phyloP scores from a whole-genome alignment of 1,284 basidiomycete genomes.

The Neolentinus lepideus region DNA sequence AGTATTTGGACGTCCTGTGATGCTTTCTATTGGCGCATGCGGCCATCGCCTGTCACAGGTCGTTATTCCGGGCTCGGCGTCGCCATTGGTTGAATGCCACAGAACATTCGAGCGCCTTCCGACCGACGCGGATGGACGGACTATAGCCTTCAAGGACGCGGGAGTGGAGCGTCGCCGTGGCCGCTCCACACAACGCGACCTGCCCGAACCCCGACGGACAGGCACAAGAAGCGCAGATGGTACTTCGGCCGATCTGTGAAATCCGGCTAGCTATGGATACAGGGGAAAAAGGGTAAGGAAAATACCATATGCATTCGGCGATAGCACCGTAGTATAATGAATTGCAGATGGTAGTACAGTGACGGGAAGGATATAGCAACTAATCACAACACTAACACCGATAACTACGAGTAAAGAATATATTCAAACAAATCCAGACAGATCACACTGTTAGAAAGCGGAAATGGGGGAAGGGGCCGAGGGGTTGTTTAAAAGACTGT shows the following conservation, averaged over 20 bases:
- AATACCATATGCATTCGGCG: not conserved
- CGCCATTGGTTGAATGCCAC: too few relatives aligned
- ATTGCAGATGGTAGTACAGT: not conserved
- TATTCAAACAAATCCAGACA: not conserved
- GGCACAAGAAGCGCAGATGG: not conserved
- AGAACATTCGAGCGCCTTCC: too few relatives aligned
- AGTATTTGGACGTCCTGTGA: not conserved
- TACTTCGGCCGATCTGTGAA: not conserved
- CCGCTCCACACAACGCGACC: not conserved
- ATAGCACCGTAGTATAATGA: not conserved
- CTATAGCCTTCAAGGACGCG: too few relatives aligned
- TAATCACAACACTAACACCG: not conserved
- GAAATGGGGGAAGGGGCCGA: not conserved
- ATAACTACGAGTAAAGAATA: not conserved
- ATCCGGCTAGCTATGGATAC: not conserved
- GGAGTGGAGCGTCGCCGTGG: too few relatives aligned
- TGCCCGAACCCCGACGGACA: not conserved
- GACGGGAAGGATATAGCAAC: not conserved
- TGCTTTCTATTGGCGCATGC: too few relatives aligned
- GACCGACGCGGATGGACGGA: too few relatives aligned
- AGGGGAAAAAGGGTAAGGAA: not conserved
- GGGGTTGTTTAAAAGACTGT: not conserved
- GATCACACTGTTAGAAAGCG: not conserved
- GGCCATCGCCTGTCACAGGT: not conserved
- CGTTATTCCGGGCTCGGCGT: not conserved